These are phyloP conservation scores for Symbiodinium natans DNA, from an alignment of 73 alveolate species.

Conservation along the genomic window DNA sequence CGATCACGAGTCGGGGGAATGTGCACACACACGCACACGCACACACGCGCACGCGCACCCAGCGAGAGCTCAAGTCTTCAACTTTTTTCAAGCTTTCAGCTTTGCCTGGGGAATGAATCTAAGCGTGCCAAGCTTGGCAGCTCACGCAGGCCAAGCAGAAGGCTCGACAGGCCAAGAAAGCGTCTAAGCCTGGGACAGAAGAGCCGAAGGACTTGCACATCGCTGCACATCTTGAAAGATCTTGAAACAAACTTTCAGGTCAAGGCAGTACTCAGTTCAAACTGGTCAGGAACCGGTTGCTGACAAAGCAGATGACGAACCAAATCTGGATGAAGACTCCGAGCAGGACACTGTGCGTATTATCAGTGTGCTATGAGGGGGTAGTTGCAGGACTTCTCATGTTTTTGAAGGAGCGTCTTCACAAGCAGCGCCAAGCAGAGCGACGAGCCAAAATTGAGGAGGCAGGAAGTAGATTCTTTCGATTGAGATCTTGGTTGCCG, in stretches of 20 bases:
- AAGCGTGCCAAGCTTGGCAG: too few relatives aligned
- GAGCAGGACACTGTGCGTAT: not conserved
- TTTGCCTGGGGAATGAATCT: too few relatives aligned
- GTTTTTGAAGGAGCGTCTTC: not conserved
- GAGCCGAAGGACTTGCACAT: not conserved
- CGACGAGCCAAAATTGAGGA: not conserved
- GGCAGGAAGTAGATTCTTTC: not conserved
- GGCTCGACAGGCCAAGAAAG: slow-evolving; percentile 8
- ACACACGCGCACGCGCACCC: too few relatives aligned
- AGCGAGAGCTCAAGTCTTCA: too few relatives aligned
- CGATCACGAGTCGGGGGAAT: too few relatives aligned
- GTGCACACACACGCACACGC: too few relatives aligned
- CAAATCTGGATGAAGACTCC: not conserved
- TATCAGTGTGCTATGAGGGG: not conserved
- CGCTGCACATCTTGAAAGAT: too few relatives aligned
- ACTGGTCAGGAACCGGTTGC: not conserved
- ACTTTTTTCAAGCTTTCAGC: too few relatives aligned
- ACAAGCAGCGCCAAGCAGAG: slow-evolving; percentile 16
- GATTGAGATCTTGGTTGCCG: too few relatives aligned
- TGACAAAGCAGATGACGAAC: not conserved
- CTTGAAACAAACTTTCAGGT: too few relatives aligned
- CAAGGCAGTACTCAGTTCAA: not conserved
- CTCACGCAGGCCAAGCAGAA: not conserved
- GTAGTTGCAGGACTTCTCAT: not conserved
- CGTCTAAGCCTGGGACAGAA: not conserved